Evolutionary conservation across 768 basidiomycete species (phyloP).

Genomic region (Trametes cubensis): DNA sequence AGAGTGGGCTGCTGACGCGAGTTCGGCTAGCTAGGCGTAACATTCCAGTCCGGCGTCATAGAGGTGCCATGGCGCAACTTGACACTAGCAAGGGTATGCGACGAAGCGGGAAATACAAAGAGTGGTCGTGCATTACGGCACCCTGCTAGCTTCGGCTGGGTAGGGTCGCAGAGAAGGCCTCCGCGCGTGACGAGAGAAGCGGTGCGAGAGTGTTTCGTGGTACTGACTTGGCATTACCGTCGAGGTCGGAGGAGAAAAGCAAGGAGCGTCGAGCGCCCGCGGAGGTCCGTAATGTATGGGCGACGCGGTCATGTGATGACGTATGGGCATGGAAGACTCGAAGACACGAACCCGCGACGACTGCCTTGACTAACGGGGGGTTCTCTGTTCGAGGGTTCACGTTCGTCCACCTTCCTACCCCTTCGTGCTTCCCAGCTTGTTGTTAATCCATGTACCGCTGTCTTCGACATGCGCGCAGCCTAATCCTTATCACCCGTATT

Average conservation of each 20-base stretch:
- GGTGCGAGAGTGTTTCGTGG: neutral
- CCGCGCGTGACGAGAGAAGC: neutral
- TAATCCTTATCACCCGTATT: too few species aligned
- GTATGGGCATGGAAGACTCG: neutral
- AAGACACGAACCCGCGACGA: too few species aligned
- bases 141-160: neutral
- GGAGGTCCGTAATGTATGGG: neutral
- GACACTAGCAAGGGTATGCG: neutral
- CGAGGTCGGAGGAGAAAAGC: neutral
- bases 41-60: constrained; percentile 3
- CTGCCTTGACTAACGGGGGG: too few species aligned
- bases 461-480: too few species aligned
- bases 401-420: too few species aligned
- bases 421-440: too few species aligned
- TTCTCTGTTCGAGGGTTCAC: too few species aligned
- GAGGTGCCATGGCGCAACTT: neutral
- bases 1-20: neutral
- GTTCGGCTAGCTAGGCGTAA: constrained; percentile 3
- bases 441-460: too few species aligned
- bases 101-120: too few species aligned
- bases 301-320: constrained; percentile 2
- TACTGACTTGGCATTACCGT: neutral
- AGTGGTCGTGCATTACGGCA: neutral
- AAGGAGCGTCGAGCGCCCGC: neutral
- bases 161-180: neutral